Evolutionary conservation across 495 filamentous ascomycete species (phyloP), one percentile per base, ranked within the genome.

Genomic region (Durotheca rogersii): DNA sequence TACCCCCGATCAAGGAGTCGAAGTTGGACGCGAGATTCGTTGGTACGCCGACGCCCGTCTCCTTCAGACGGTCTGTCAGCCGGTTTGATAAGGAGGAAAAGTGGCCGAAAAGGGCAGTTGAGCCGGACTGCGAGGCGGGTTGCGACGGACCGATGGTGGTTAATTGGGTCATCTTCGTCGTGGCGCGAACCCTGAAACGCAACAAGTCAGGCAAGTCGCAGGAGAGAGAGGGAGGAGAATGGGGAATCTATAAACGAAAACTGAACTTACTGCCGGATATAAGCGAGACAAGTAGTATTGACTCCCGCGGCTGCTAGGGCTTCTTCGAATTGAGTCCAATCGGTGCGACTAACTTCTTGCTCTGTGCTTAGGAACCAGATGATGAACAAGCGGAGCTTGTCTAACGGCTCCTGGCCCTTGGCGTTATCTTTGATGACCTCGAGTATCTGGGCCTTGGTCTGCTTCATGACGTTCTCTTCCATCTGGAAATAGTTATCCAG

Each of bases 111-210:
- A 99, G 75, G 44, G 88, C 82, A 1, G 85, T 81, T 3, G 87
- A 84, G 15, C 72, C 65, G 0, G 70, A 71, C 42, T 82, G 78
- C 23, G 83, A 68, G 20, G 50, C 23, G 11, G 81, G 80, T 49
- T 87, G 80, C 1, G 83, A 78, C 3, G 92, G 83, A 10, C 81
- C 73, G 60, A 74, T 64, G 5, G 92, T 91, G 3, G 91, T 89
- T 76, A 99, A 89, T 85, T 97, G 96, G 12, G 94, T 96, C 93
- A 97, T 97, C 29, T 92, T 90, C 7, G 93, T 97, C 41, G 95
- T 87, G 54, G 94, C 88, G 32, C 91, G 90, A 17, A 99, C 92
- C 66, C 92, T 89, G 61, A 16, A 19, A 35, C 41, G 6, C 5
- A 4, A 7, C 5, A 4, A 2, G 52, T 78, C 67, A 75, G 72